phyloP scores from a whole-genome alignment of 164 flowering plant species.

The Vitis cinerea region DNA sequence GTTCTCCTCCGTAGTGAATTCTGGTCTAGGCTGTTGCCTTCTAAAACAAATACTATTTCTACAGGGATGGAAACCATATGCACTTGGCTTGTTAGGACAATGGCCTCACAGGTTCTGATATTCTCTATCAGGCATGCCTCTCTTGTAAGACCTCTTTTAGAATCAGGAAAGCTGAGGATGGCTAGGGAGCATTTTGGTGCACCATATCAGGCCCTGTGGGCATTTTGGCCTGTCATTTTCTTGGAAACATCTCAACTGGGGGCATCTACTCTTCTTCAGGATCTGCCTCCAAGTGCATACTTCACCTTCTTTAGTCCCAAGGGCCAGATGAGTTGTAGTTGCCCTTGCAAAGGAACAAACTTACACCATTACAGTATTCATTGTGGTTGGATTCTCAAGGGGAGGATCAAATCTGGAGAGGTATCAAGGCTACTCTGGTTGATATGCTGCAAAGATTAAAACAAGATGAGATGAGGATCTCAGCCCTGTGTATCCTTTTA shows the following conservation, averaged over 20 bases:
- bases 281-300: conserved; percentile 78
- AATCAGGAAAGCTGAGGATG: conserved; percentile 90
- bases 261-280: conserved; percentile 84
- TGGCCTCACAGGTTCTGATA: conserved; percentile 81
- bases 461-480: conserved; percentile 95
- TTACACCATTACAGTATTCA: conserved; percentile 82
- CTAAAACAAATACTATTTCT: conserved; percentile 38
- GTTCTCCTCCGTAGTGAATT: conserved; percentile 81
- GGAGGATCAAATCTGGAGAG: conserved; percentile 96
- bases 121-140: conserved; percentile 90
- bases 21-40: conserved; percentile 66
- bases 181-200: conserved; percentile 93
- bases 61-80: conserved; percentile 67
- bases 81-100: conserved; percentile 69
- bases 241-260: conserved; percentile 83
- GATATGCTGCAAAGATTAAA: conserved; percentile 82
- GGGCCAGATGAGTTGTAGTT: conserved; percentile 90
- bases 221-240: conserved; percentile 87
- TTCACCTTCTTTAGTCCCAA: conserved; percentile 90
- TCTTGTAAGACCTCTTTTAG: conserved; percentile 93
- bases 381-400: conserved; percentile 92
- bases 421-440: conserved; percentile 90
- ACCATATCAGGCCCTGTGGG: conserved; percentile 90
- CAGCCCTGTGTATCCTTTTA: conserved; percentile 85
- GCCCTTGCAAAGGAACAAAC: conserved; percentile 81